Base-by-base conservation (phyloP, 2,329 filamentous ascomycete genomes). In the Chaetomium sp. region DNA sequence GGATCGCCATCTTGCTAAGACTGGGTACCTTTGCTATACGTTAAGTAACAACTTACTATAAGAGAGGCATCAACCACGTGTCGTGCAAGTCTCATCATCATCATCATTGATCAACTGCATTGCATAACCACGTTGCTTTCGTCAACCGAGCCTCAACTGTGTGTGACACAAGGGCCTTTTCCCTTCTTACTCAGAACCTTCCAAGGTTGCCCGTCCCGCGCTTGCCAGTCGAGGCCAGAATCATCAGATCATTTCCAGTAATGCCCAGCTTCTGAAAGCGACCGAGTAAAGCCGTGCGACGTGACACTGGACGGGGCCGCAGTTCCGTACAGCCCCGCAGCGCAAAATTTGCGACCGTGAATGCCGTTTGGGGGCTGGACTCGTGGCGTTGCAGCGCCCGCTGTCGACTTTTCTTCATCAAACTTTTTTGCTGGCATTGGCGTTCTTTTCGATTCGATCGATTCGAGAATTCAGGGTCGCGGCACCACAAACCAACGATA, bases 221-320 rank as follows among this genome's bases (percentile, higher is more conserved):
- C 35, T 12, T 16, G 35, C 35, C 13, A 19, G 35, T 5, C 35
- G 4, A 12, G 13, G 35, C 13, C 35, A 38, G 35, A 38, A 38
- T 13, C 35, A 38, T 38, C 35, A 38, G 35, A 10, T 27, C 42
- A 47, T 58, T n/a, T 21, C 12, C 27, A 9, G 42, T 2, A n/a
- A 19, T 49, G 38, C 25, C 21, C 42, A 51, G 29, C 57, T 16
- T 21, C 16, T 29, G 38, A 31, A 19, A 54, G 12, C 25, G 16
- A 4, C 35, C 35, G 45, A 50, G 45, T 58, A 8, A 8, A 53
- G 13, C 38, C 23, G 50, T 25, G 29, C 45, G 23, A 53, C 56
- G 55, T 54, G 19, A 29, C 47, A 25, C 45, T 25, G 47, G 57
- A 25, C 53, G 50, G 55, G 54, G 55, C 55, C 64, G 60, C 60